A percentile compares a stretch with the other conserved stretches of the same genome.
phyloP scores from a whole-genome alignment of 768 basidiomycete genomes.

The Boletus rex-veris region DNA sequence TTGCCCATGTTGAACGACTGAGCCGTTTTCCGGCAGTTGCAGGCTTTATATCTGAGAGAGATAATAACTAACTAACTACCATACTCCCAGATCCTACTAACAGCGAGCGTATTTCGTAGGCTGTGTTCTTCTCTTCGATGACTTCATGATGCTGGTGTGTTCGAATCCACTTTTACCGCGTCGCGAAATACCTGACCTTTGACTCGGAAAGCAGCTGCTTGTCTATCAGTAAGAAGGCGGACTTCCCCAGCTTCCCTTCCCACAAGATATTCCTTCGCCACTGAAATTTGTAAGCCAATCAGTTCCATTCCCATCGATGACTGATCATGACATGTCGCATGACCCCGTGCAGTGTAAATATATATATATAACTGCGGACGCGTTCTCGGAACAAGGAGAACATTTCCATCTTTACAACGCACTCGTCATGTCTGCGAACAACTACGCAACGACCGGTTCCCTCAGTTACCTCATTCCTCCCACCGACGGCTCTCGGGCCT shows the following conservation, averaged over 20 bases:
- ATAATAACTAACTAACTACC: no score
- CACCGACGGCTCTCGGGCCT: constrained; percentile 18
- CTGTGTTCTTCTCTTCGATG: no score
- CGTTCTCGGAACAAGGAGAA: neutral
- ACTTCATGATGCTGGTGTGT: no score
- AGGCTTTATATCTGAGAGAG: no score
- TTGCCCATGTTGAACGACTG: neutral
- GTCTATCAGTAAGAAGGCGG: neutral
- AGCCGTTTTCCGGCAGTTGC: no score
- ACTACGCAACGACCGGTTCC: constrained; percentile 13
- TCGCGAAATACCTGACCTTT: no score
- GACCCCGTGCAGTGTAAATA: neutral
- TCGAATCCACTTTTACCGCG: no score
- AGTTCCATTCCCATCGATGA: neutral
- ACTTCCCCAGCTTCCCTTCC: neutral
- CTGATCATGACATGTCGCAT: neutral
- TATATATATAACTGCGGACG: constrained; percentile 27
- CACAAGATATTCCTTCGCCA: neutral
- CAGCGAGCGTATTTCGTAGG: no score
- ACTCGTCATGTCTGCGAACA: constrained; percentile 7
- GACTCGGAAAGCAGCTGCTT: no score
- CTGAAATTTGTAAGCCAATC: constrained; percentile 1
- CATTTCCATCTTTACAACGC: no score
- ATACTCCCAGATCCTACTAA: no score
- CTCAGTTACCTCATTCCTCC: constrained; percentile 20